Base-by-base conservation (phyloP, 768 basidiomycete genomes). In the Suillus luteus region DNA sequence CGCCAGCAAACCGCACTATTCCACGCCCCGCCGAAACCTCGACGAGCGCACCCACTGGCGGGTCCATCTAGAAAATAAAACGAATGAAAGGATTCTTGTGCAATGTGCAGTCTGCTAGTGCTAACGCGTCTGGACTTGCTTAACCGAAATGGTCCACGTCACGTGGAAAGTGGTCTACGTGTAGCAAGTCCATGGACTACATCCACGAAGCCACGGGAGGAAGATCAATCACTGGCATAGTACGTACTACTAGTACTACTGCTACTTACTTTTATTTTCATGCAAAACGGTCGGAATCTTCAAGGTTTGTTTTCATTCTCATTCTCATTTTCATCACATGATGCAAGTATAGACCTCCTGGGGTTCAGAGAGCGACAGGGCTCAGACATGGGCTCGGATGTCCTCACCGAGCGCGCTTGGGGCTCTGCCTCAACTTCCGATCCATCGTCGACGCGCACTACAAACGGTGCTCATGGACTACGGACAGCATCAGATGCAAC, bases 11-110 rank as follows among this genome's bases (percentile, higher is more conserved):
- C 27, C 95, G 84, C 54, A 98, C 90, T 54, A 89, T 80, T 2
- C 97, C 97, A 43, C 86, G 83, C 19, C 96, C 95, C 44, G 89
- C 87, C 0, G 89, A 77, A 52, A 95, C 86, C 62, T 89, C 85
- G 17, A 97, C 96, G 62, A 91, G 83, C 4, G 93, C 84, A 38
- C 91, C 91, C 55, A 93, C 73, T 5, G 84, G 75, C 40, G 81
- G 79, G 35, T 86, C 85, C 51, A 64, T 58, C 24, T 58, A 54
- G 67, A 63, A 59, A 5, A 41, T 27, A 6, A 55, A 52, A 7
- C 19, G 35, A 55, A 15, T 37, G 55, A 22, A 35, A 33, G 10
- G 27, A 17, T 27, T 54, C 22, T 60, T 43, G 46, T 43, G 48
- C 24, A 37, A n/a, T 22, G 46, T 43, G 48, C 24, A 37, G 46